Base-by-base conservation (phyloP, 345 rosid species). In the Syzygium jambos region DNA sequence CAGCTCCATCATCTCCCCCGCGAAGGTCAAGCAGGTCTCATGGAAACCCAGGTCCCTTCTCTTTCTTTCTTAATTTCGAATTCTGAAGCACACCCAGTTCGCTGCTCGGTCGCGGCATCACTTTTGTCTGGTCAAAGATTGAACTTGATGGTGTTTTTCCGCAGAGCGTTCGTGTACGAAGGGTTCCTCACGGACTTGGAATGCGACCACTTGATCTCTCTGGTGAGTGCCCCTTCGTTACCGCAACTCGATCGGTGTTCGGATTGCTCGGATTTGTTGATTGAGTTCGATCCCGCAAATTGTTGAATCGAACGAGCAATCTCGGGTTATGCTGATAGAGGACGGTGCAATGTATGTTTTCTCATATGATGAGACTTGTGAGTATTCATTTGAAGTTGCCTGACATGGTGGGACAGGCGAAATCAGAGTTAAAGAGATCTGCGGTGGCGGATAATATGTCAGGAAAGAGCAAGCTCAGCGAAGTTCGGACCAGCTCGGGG, bases 401-500 rank as follows among this genome's bases (percentile, higher is more conserved):
- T 73, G 49, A 38, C 38, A 19, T 73, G 38, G 82, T 73, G 82
- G 82, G 82, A 38, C 82, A 88, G 98, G 99, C 98, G 65, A 96
- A 93, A 93, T 87, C 95, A 88, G 97, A 95, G 94, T 93, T 97
- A 85, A 95, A 96, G 95, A 95, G 98, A 94, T 94, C 98, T 41
- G 96, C 99, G 1, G 99, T 97, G 52, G 99, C 99, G 29, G 98
- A 96, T 93, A 95, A 96, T 89, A 15, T 89, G 34, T 96, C 95
- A 78, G 99, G 99, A 84, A 90, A 95, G 92, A 94, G 98, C 90
- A 93, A 93, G 92, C 94, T 95, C 29, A 96, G 98, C 85, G 95
- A 97, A 55, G 99, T 96, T 87, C 90, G 99, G 38, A 97, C 99
- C 23, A 97, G 99, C 91, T 97, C 99, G 17, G 99, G 99, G 84